Evolutionary conservation across 23 red algal species (phyloP), one percentile per base, ranked within the genome.

Genomic region (Gracilaria vermiculophylla): DNA sequence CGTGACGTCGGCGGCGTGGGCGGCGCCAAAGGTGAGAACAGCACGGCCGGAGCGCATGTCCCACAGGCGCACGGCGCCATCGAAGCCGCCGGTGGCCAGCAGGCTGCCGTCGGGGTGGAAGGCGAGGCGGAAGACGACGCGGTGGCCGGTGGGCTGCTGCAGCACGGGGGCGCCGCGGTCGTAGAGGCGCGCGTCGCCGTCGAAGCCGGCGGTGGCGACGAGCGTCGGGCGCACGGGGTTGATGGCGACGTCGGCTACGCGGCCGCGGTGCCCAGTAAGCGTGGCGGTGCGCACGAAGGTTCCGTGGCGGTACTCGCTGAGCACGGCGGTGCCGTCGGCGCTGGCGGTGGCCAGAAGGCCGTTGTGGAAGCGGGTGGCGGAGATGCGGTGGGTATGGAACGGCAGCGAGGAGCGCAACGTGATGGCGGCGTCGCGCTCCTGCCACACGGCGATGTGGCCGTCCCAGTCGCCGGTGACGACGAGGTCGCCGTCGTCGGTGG

Each of bases 91-190:
- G 4, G 80, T 87, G 8, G 78, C 94, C 0, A 91, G 24, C 53
- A 92, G 74, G 23, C 76, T 58, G 70, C 94, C 94, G 65, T 84
- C 66, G 1, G 65, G 65, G 71, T 96, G 94, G 86, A 86, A 96
- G 5, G 49, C 43, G 9, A 83, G 86, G 5, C 64, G 32, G 52
- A 36, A 91, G 49, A 81, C 87, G 9, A 32, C 60, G 42, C 62
- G 32, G 44, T 91, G 87, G n/a, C 87, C 87, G 11, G 74, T 91
- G 34, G 33, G 36, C 48, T 91, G 87, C 39, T 51, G 43, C 42
- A 80, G 35, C 56, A 91, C 16, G 3, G 53, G 34, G 13, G 81
- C 58, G 19, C 27, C 40, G 17, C 87, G 56, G 23, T 91, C 87
- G 72, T 12, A 28, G 36, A 91, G n/a, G 0, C 43, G 12, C 43